Evolutionary conservation across 495 filamentous ascomycete genomes (phyloP).

Genomic region (Peziza echinospora): DNA sequence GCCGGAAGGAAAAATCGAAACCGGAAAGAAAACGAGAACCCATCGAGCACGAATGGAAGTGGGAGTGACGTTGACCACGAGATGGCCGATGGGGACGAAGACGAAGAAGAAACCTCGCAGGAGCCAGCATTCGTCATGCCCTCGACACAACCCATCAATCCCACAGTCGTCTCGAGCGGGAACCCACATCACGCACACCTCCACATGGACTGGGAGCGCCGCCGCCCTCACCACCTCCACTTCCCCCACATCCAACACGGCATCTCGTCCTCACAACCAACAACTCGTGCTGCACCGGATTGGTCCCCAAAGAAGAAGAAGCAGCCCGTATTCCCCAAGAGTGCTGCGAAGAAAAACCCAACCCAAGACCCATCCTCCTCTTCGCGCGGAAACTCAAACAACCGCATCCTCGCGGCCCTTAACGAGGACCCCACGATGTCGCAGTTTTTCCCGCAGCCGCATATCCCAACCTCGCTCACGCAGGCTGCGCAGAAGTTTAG

Average conservation of each 20-base stretch:
- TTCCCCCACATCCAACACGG: slow-evolving; percentile 27
- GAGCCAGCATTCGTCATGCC: slow-evolving; percentile 23
- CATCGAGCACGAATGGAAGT: no score
- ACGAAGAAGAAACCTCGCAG: no score
- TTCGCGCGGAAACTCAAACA: slow-evolving; percentile 11
- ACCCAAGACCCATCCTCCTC: slow-evolving; percentile 18
- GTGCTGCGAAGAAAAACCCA: slow-evolving; percentile 17
- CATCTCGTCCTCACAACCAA: slow-evolving; percentile 29
- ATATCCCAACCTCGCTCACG: slow-evolving; percentile 59
- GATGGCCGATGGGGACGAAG: no score
- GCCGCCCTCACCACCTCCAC: no score
- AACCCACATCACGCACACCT: slow-evolving; percentile 36
- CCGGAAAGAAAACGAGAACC: no score
- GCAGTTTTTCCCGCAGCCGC: slow-evolving; percentile 67
- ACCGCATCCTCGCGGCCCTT: slow-evolving; percentile 36
- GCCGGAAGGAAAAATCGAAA: no score
- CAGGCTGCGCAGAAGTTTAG: slow-evolving; percentile 71
- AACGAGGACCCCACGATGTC: slow-evolving; percentile 77
- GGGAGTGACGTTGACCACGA: no score
- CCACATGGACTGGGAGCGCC: slow-evolving; percentile 58
- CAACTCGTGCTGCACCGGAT: slow-evolving; percentile 9
- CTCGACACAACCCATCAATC: slow-evolving; percentile 63
- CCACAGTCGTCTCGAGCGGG: no score
- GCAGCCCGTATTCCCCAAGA: no score
- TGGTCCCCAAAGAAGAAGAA: no score